phyloP scores from a whole-genome alignment of 768 basidiomycete genomes.

The Tulasnella sp. region DNA sequence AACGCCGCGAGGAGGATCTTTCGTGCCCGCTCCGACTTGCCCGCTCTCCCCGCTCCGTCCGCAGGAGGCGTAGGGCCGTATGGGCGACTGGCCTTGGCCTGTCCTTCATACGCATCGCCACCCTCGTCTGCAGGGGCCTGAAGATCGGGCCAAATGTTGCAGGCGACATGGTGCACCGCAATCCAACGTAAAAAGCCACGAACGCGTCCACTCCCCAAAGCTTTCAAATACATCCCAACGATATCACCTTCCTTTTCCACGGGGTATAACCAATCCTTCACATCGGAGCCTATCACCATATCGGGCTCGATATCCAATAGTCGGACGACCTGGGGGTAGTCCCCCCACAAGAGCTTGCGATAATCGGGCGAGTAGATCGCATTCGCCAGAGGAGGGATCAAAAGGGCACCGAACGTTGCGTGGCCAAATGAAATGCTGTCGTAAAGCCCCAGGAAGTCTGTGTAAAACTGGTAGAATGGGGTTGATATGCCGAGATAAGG shows the following conservation, averaged over 20 bases:
- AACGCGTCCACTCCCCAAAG: conserved; percentile 32
- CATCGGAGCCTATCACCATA: conserved; percentile 27
- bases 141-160: conserved; percentile 60
- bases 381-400: conserved; percentile 56
- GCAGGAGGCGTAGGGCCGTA: no score
- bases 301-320: conserved; percentile 22
- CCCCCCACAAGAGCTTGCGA: conserved; percentile 71
- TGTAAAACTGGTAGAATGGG: conserved; percentile 90
- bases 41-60: neutral
- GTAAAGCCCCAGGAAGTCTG: conserved; percentile 82
- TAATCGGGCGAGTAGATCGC: conserved; percentile 68
- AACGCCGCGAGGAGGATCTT: conserved; percentile 1
- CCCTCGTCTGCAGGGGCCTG: neutral
- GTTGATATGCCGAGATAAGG: conserved; percentile 50
- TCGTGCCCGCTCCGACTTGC: neutral
- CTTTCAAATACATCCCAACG: conserved; percentile 48
- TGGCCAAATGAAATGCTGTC: conserved; percentile 83
- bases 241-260: conserved; percentile 50
- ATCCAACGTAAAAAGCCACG: conserved; percentile 53
- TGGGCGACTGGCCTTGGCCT: conserved; percentile 1
- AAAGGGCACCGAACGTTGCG: conserved; percentile 54
- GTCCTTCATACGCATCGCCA: neutral
- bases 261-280: conserved; percentile 59
- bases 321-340: conserved; percentile 53
- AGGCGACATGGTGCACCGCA: conserved; percentile 68